A percentile compares a stretch with the other conserved stretches of the same genome.
Conservation (phyloP, 2,329 filamentous ascomycete species). For the Verticillium zaregamsianum region DNA sequence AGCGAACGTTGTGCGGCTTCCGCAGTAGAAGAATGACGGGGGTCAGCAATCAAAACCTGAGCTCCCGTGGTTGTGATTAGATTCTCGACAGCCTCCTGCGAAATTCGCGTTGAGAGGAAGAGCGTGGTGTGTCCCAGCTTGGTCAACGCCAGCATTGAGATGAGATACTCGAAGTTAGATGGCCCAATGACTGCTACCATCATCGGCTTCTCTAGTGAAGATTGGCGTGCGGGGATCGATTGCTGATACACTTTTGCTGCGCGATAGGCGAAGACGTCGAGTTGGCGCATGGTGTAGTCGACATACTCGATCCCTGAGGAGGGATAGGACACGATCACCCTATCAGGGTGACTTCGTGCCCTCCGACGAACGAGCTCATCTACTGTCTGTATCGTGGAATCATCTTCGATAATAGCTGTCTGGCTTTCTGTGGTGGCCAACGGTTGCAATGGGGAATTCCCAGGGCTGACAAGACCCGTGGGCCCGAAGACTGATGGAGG, state of each 20-base stretch:
- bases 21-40: conserved; percentile 16
- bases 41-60: conserved; percentile 19
- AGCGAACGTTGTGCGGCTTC: conserved; percentile 12
- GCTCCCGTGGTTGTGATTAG: conserved; percentile 20
- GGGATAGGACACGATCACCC: conserved; percentile 36
- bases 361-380: conserved; percentile 20
- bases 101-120: conserved; percentile 29
- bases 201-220: conserved; percentile 18
- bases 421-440: not conserved
- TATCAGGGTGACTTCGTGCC: conserved; percentile 23
- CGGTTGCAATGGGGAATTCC: not conserved
- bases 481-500: conserved; percentile 13
- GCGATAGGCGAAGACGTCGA: conserved; percentile 33
- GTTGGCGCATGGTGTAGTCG: conserved; percentile 39
- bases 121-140: conserved; percentile 49
- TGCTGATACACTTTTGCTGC: conserved; percentile 20
- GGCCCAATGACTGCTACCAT: conserved; percentile 47
- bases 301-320: conserved; percentile 37
- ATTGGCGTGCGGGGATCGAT: conserved; percentile 14
- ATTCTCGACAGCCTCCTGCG: conserved; percentile 24
- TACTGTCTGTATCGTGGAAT: conserved; percentile 17
- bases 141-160: conserved; percentile 48
- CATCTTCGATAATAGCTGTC: conserved; percentile 10
- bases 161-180: conserved; percentile 50
- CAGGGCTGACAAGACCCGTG: conserved; percentile 7